Evolutionary conservation across 164 flowering plant genomes (phyloP).

Genomic region (Nymphaea thermarum): DNA sequence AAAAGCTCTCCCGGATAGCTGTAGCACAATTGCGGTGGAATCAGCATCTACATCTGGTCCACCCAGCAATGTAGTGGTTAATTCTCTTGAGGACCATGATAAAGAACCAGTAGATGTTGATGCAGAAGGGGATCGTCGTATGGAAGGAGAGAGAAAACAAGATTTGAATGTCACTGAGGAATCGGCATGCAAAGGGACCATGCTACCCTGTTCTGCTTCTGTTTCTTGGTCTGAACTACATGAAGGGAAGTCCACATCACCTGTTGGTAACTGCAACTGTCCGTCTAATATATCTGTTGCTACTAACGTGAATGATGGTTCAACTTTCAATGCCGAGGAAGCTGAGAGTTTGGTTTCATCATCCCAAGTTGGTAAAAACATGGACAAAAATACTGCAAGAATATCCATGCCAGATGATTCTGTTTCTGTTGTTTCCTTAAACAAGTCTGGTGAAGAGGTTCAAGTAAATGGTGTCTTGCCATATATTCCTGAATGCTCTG

Average conservation of each 20-base stretch:
- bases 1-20: slow-evolving; percentile 6
- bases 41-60: slow-evolving; percentile 2
- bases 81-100: background rate
- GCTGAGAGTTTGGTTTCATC: background rate
- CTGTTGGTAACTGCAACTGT: too few species aligned
- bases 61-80: background rate
- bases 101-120: background rate
- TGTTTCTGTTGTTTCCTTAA: too few species aligned
- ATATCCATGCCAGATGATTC: too few species aligned
- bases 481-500: background rate
- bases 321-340: background rate
- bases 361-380: background rate
- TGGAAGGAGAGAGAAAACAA: slow-evolving; percentile 1
- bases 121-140: background rate
- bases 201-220: background rate
- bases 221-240: background rate
- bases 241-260: background rate
- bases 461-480: background rate
- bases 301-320: background rate
- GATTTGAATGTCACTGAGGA: background rate
- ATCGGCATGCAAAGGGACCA: background rate
- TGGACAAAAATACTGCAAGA: too few species aligned
- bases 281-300: background rate
- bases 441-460: background rate
- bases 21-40: slow-evolving; percentile 8